phyloP scores from a whole-genome alignment of 768 basidiomycete species.

The Boletales sp. region DNA sequence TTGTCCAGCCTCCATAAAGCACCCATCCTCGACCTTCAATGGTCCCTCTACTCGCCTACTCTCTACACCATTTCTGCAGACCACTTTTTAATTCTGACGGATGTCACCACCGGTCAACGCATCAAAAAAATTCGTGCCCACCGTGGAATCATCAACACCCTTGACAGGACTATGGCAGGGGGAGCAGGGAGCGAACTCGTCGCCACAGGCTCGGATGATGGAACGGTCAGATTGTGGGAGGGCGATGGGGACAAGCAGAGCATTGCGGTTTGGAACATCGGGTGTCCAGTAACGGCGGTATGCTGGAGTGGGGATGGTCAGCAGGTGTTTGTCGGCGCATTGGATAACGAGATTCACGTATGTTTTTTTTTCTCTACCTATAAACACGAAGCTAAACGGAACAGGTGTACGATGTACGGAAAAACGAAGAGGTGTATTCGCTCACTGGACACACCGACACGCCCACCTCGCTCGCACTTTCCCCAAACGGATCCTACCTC shows the following conservation, averaged over 20 bases:
- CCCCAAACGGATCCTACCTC: conserved; percentile 83
- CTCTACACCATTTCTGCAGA: conserved; percentile 91
- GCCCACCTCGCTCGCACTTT: conserved; percentile 88
- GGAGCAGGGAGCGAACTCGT: conserved; percentile 84
- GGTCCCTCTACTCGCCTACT: conserved; percentile 70
- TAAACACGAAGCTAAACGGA: background rate
- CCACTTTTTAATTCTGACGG: conserved; percentile 71
- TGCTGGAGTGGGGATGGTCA: conserved; percentile 92
- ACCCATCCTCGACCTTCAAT: conserved; percentile 89
- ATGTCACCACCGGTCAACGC: conserved; percentile 81
- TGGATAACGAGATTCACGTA: conserved; percentile 97
- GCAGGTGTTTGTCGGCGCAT: conserved; percentile 83
- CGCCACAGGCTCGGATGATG: conserved; percentile 88
- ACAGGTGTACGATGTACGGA: conserved; percentile 88
- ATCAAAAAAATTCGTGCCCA: conserved; percentile 82
- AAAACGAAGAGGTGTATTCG: conserved; percentile 73
- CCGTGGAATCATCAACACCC: conserved; percentile 83
- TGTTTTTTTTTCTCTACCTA: conserved; percentile 25
- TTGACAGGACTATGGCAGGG: conserved; percentile 83
- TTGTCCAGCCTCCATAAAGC: conserved; percentile 83
- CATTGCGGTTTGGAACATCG: conserved; percentile 77
- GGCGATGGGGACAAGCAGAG: conserved; percentile 70
- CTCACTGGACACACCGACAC: conserved; percentile 89
- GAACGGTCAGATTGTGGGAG: conserved; percentile 89
- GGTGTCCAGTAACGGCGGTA: conserved; percentile 89